Conservation (phyloP, 371 early-diverging fungal species). For the Mucor indicus region DNA sequence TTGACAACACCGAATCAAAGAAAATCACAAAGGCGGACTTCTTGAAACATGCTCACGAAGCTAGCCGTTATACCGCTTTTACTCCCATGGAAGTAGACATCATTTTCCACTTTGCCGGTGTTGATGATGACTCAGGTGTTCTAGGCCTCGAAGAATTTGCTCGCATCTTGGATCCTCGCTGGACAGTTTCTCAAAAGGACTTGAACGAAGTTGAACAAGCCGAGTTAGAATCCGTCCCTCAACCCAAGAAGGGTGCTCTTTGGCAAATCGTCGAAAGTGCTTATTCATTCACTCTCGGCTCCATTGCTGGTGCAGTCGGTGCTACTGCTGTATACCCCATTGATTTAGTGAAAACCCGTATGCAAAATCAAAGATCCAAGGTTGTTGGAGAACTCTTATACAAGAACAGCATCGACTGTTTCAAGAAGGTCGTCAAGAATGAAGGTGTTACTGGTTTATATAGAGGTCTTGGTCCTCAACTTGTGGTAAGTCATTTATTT, state of each 20-base stretch:
- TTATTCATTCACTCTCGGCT: constrained; percentile 82
- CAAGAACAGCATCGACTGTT: constrained; percentile 92
- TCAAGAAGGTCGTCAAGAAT: constrained; percentile 89
- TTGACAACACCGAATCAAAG: constrained; percentile 51
- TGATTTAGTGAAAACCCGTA: constrained; percentile 96
- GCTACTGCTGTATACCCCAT: constrained; percentile 97
- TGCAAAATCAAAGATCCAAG: constrained; percentile 96
- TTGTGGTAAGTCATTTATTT: constrained; percentile 76
- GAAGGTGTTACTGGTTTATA: constrained; percentile 93
- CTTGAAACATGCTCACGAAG: constrained; percentile 54
- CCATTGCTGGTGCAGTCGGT: constrained; percentile 94
- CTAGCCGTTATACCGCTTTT: constrained; percentile 64
- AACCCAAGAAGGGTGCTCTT: constrained; percentile 26
- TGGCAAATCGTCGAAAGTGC: constrained; percentile 44
- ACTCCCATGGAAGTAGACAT: constrained; percentile 85
- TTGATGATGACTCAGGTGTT: constrained; percentile 56
- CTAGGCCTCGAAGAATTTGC: constrained; percentile 60
- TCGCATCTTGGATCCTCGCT: constrained; percentile 65
- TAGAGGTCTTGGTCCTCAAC: constrained; percentile 94
- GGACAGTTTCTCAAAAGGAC: constrained; percentile 33
- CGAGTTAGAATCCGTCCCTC: constrained; percentile 1
- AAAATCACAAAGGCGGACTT: constrained; percentile 65
- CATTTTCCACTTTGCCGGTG: constrained; percentile 76
- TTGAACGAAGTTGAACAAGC: constrained; percentile 1
- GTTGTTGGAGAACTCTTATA: constrained; percentile 92